A percentile compares a stretch with the other conserved stretches of the same genome.
phyloP scores from a whole-genome alignment of 805 yeast genomes.

The Saturnispora ahearnii region DNA sequence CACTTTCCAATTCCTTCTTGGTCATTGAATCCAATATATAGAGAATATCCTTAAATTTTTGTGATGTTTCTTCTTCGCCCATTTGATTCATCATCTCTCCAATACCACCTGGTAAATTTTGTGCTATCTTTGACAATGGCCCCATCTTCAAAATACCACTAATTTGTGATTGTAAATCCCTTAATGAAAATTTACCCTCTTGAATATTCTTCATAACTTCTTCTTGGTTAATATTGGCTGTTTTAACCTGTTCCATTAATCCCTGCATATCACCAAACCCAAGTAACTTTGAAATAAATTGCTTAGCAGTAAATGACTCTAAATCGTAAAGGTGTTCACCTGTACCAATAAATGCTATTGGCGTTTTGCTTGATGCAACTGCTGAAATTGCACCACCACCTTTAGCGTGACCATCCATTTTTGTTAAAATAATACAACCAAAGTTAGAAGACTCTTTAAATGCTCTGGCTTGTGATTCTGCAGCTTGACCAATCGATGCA shows the following conservation, averaged over 20 bases:
- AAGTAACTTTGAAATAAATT: conserved; percentile 81
- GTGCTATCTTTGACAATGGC: conserved; percentile 85
- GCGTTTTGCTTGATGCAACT: conserved; percentile 93
- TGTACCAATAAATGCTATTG: conserved; percentile 93
- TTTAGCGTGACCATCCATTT: conserved; percentile 97
- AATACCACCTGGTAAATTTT: conserved; percentile 91
- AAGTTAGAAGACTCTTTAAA: conserved; percentile 89
- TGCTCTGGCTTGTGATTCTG: conserved; percentile 89
- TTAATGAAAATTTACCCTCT: conserved; percentile 87
- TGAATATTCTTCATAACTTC: conserved; percentile 86
- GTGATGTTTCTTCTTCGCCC: conserved; percentile 88
- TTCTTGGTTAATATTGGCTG: conserved; percentile 79
- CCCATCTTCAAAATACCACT: conserved; percentile 95
- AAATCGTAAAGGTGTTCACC: conserved; percentile 95
- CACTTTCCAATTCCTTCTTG: conserved; percentile 78
- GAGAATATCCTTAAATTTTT: conserved; percentile 76
- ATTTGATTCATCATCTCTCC: conserved; percentile 75
- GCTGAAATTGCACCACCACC: conserved; percentile 99
- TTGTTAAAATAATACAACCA: conserved; percentile 90
- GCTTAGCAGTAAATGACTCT: conserved; percentile 82
- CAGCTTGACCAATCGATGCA: conserved; percentile 97
- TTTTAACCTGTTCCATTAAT: conserved; percentile 85
- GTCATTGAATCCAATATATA: conserved; percentile 96
- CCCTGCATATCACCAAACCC: conserved; percentile 97
- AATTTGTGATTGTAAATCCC: conserved; percentile 92